Percentiles rank a stretch among this genome's conserved stretches.
phyloP scores from a whole-genome alignment of 1,139 yeast species.

The Yamadazyma conglobata region DNA sequence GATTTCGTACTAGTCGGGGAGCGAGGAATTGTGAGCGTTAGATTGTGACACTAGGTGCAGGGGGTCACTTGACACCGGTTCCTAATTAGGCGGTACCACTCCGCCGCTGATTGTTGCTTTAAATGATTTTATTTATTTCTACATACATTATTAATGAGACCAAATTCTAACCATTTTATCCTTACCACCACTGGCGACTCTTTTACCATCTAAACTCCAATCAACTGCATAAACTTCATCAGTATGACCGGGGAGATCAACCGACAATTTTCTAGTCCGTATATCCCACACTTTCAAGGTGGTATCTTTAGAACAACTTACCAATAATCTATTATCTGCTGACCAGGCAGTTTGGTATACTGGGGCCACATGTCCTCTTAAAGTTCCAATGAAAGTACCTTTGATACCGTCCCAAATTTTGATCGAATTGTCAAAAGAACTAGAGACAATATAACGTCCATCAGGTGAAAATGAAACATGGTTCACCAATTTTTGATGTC shows the following conservation, averaged over 20 bases:
- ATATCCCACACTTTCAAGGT: slow-evolving; percentile 98
- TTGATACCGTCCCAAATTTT: slow-evolving; percentile 95
- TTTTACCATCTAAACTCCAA: slow-evolving; percentile 94
- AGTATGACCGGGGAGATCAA: slow-evolving; percentile 91
- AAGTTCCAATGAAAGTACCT: slow-evolving; percentile 84
- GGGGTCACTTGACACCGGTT: too few species aligned
- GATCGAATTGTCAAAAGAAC: slow-evolving; percentile 92
- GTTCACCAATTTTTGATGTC: slow-evolving; percentile 94
- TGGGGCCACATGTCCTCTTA: slow-evolving; percentile 96
- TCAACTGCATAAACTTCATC: slow-evolving; percentile 98
- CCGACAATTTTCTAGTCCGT: slow-evolving; percentile 73
- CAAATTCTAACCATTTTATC: slow-evolving; percentile 92
- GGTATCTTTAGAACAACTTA: slow-evolving; percentile 93
- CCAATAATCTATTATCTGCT: slow-evolving; percentile 85
- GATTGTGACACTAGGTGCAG: too few species aligned
- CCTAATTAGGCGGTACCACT: too few species aligned
- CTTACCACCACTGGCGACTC: slow-evolving; percentile 95
- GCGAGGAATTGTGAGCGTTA: too few species aligned
- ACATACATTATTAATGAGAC: too few species aligned
- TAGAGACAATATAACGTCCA: slow-evolving; percentile 85
- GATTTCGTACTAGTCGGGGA: too few species aligned
- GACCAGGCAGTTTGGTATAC: slow-evolving; percentile 99
- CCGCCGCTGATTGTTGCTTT: too few species aligned
- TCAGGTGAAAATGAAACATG: slow-evolving; percentile 97
- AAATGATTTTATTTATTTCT: too few species aligned